A percentile compares a stretch with the other conserved stretches of the same genome.
Conservation (phyloP, 148 eudicot genomes). For the Fallopia convolvulus region DNA sequence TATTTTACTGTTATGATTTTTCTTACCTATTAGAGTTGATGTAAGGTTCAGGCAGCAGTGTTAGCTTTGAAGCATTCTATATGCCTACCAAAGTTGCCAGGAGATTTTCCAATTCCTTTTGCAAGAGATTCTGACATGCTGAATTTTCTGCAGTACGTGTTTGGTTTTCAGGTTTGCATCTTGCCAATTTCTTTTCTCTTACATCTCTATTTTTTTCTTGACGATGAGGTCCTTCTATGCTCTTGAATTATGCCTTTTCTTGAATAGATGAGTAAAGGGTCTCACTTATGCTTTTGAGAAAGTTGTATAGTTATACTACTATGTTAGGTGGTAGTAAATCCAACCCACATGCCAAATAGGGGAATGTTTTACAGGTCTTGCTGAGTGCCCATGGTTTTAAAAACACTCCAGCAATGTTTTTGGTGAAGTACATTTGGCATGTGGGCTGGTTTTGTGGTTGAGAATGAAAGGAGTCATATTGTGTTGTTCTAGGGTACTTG, state of each 20-base stretch:
- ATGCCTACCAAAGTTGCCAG: constrained; percentile 68
- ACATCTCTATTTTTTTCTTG: not conserved
- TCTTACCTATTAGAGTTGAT: constrained; percentile 15
- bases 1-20: constrained; percentile 3
- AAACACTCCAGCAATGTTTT: not conserved
- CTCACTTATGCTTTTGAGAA: not conserved
- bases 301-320: not conserved
- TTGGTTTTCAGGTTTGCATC: constrained; percentile 84
- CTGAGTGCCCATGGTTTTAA: not conserved
- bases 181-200: not conserved
- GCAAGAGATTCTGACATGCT: constrained; percentile 70
- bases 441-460: not conserved
- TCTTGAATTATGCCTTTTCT: not conserved
- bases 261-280: not conserved
- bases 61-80: constrained; percentile 55
- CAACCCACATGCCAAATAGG: not conserved
- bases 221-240: not conserved
- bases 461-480: not conserved
- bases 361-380: not conserved
- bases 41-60: constrained; percentile 82
- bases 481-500: not conserved
- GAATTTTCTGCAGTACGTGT: constrained; percentile 82
- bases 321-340: not conserved
- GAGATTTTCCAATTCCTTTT: constrained; percentile 45
- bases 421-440: not conserved